These are phyloP conservation scores for Jimgerdemannia flammicorona DNA, from an alignment of 192 early-diverging fungal genomes.

Conservation along the genomic window DNA sequence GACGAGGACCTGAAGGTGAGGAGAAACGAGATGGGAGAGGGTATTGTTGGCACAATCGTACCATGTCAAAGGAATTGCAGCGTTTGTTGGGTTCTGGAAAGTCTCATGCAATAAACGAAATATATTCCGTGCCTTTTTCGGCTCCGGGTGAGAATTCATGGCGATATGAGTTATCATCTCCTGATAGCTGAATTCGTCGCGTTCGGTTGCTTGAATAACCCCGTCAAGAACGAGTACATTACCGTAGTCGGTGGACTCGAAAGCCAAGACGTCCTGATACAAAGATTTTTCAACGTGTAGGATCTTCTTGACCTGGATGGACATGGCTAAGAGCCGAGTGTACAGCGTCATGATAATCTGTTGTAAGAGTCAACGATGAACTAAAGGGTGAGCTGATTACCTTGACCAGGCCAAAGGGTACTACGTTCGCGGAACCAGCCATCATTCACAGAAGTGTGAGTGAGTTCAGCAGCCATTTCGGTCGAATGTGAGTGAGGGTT, in stretches of 20 bases:
- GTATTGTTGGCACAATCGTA: neutral
- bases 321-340: conserved; percentile 64
- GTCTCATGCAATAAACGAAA: neutral
- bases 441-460: conserved; percentile 90
- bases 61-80: neutral
- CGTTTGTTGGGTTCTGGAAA: neutral
- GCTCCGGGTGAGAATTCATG: conserved; percentile 91
- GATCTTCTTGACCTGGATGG: conserved; percentile 91
- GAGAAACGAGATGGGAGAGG: neutral
- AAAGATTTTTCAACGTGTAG: conserved; percentile 92
- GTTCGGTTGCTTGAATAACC: conserved; percentile 96
- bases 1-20: conserved; percentile 71
- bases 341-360: neutral
- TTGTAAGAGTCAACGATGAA: neutral
- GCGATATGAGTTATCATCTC: conserved; percentile 99
- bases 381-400: conserved; percentile 33
- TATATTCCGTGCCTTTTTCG: conserved; percentile 65
- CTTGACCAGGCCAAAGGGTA: conserved; percentile 98
- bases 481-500: no score
- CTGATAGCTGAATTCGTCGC: conserved; percentile 97
- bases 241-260: conserved; percentile 91
- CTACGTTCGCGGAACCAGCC: conserved; percentile 97
- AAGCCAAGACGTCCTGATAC: conserved; percentile 98
- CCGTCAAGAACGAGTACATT: conserved; percentile 97
- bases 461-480: conserved; percentile 21